Evolutionary conservation across 768 basidiomycete species (phyloP), one percentile per base, ranked within the genome.

Genomic region (Candolleomyces efflorescens): DNA sequence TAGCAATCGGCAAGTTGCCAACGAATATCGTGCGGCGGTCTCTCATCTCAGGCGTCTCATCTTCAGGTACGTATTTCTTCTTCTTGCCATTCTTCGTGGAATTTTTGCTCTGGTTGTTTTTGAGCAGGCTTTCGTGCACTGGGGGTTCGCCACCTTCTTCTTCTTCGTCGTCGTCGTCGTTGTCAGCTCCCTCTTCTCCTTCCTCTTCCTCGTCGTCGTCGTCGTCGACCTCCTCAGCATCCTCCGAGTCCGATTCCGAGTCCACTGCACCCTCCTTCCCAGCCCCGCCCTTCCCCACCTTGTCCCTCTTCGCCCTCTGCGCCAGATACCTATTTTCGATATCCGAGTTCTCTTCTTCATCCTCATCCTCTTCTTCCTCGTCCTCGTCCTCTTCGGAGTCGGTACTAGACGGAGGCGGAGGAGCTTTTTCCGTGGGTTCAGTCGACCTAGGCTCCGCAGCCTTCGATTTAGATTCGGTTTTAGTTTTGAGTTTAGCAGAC

Each of bases 11-110:
- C 1, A 99, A 75, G 67, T 98, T 98, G 3, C 95, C 95, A 13
- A 99, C 75, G 70, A 99, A 99, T 48, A 98, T 77, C 5, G 96
- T 98, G 24, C 96, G 82, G 17, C 81, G 80, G 64, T 97, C 86
- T 49, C 89, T 81, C 59, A 82, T 84, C 55, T 83, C 85, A 17
- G 81, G 68, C 0, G 90, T 90, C 71, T 98, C 95, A 54, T 83
- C 85, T 23, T 72, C 60, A 0, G 90, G 91, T 1, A 78, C 76
- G 62, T 77, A 80, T 59, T 85, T 89, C 15, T 64, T 59, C 61
- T 74, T 32, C 2, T 11, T 75, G 50, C n/a, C n/a, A n/a, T 58
- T 58, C 11, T 24, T 56, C 60, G 62, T n/a, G 26, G 52, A 56
- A 71, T 73, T 63, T 46, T 63, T 20, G 68, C 77, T 38, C 63